Evolutionary conservation across 192 early-diverging fungal genomes (phyloP).

Genomic region (Coemansia sp.): DNA sequence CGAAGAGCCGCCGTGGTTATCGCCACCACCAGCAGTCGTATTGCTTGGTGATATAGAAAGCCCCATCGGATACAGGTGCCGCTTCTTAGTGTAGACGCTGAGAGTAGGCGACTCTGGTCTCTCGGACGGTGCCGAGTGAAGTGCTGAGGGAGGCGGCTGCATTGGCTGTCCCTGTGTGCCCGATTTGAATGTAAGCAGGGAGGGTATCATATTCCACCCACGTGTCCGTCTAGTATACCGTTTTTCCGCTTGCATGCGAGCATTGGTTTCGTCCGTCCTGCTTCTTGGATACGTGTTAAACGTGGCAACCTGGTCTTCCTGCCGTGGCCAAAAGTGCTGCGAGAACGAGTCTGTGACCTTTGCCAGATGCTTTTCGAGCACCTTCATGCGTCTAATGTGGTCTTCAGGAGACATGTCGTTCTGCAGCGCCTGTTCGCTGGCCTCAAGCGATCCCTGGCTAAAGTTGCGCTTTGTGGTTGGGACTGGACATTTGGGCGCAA

Average conservation of each 20-base stretch:
- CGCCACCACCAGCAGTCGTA: slow-evolving; percentile 10
- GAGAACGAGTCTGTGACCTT: slow-evolving; percentile 52
- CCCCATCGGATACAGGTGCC: slow-evolving; percentile 52
- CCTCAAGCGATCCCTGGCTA: slow-evolving; percentile 34
- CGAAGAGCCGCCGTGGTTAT: slow-evolving; percentile 22
- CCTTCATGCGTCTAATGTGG: slow-evolving; percentile 49
- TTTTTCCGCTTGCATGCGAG: slow-evolving; percentile 13
- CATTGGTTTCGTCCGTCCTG: slow-evolving; percentile 31
- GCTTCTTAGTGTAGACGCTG: slow-evolving; percentile 38
- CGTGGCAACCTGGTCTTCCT: slow-evolving; percentile 28
- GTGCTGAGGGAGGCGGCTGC: slow-evolving; percentile 1
- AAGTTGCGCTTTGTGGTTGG: slow-evolving; percentile 29
- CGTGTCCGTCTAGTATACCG: slow-evolving; percentile 30
- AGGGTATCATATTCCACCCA: slow-evolving; percentile 55
- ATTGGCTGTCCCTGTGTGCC: slow-evolving; percentile 14
- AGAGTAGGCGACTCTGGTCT: slow-evolving; percentile 47
- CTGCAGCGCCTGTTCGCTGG: slow-evolving; percentile 11
- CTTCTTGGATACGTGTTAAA: slow-evolving; percentile 53
- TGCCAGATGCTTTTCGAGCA: slow-evolving; percentile 51
- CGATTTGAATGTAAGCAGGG: slow-evolving; percentile 41
- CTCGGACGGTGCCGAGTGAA: slow-evolving; percentile 12
- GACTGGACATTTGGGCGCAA: slow-evolving; percentile 34
- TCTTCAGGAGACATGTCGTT: slow-evolving; percentile 36
- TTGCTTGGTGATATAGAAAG: slow-evolving; percentile 32
- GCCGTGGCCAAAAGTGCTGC: slow-evolving; percentile 50